A percentile compares a stretch with the other conserved stretches of the same genome.
Conservation (phyloP, 768 basidiomycete species). For the Boletus rex-veris region DNA sequence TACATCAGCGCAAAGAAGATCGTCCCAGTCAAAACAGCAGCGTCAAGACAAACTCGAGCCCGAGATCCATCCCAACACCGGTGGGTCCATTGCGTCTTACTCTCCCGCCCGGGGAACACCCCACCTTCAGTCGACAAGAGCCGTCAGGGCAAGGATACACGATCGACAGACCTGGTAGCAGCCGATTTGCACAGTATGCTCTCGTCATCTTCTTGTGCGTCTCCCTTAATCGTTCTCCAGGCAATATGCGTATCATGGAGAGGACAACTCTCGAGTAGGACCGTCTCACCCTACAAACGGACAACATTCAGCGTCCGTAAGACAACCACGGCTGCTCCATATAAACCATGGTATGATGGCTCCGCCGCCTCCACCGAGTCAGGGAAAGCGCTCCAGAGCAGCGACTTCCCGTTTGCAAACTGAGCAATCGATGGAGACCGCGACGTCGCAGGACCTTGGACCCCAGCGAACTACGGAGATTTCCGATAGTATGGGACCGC, state of each 20-base stretch:
- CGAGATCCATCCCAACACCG: conserved; percentile 53
- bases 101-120: conserved; percentile 56
- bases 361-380: conserved; percentile 27
- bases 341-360: conserved; percentile 32
- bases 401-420: conserved; percentile 13
- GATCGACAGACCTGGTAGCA: conserved; percentile 45
- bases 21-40: conserved; percentile 18
- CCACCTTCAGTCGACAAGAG: conserved; percentile 31
- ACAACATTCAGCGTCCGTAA: conserved; percentile 39
- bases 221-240: conserved; percentile 36
- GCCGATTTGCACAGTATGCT: conserved; percentile 48
- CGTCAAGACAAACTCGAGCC: conserved; percentile 51
- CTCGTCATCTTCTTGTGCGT: conserved; percentile 4
- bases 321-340: conserved; percentile 34
- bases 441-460: conserved; percentile 8
- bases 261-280: conserved; percentile 41
- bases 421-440: conserved; percentile 10
- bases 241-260: conserved; percentile 63
- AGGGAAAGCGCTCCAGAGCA: conserved; percentile 25
- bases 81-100: conserved; percentile 65
- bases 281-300: conserved; percentile 38
- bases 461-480: conserved; percentile 24
- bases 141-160: conserved; percentile 9
- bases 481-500: conserved; percentile 46
- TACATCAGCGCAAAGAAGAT: not conserved